These are phyloP conservation scores for Colletotrichum salicis DNA, from an alignment of 2,329 filamentous ascomycete genomes.

Conservation along the genomic window DNA sequence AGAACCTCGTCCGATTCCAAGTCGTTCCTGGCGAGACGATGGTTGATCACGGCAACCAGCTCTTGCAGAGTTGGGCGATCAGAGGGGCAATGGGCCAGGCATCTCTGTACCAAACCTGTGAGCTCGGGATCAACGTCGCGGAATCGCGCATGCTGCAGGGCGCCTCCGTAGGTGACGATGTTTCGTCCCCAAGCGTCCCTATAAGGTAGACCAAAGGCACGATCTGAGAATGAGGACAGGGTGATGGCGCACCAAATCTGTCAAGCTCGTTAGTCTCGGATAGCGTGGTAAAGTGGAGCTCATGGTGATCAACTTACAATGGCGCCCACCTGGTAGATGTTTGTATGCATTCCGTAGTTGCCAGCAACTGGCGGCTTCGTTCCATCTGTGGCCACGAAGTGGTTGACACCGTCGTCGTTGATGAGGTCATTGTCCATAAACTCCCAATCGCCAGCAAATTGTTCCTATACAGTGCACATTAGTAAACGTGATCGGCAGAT, in stretches of 20 bases:
- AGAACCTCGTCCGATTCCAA: conserved; percentile 34
- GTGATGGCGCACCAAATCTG: conserved; percentile 36
- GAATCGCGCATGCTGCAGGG: conserved; percentile 21
- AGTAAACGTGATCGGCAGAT: background rate
- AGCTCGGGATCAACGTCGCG: conserved; percentile 38
- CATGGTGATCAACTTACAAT: conserved; percentile 16
- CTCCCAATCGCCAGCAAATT: conserved; percentile 36
- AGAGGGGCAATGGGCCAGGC: conserved; percentile 41
- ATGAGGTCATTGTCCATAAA: background rate
- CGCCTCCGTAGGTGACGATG: conserved; percentile 25
- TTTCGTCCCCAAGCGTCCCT: background rate
- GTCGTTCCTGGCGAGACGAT: conserved; percentile 33
- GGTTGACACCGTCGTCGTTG: conserved; percentile 6
- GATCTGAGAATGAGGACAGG: background rate
- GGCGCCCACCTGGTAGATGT: conserved; percentile 36
- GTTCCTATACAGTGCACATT: conserved; percentile 33
- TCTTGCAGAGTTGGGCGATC: conserved; percentile 41
- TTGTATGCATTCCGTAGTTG: conserved; percentile 37
- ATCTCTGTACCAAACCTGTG: conserved; percentile 39
- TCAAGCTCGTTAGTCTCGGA: background rate
- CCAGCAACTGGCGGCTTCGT: conserved; percentile 33
- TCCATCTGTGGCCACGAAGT: background rate
- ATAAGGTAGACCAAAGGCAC: background rate
- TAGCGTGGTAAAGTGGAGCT: background rate
- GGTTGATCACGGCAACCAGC: conserved; percentile 37